phyloP scores from a whole-genome alignment of 129 eudicot genomes.

The Kitagawia praeruptora region DNA sequence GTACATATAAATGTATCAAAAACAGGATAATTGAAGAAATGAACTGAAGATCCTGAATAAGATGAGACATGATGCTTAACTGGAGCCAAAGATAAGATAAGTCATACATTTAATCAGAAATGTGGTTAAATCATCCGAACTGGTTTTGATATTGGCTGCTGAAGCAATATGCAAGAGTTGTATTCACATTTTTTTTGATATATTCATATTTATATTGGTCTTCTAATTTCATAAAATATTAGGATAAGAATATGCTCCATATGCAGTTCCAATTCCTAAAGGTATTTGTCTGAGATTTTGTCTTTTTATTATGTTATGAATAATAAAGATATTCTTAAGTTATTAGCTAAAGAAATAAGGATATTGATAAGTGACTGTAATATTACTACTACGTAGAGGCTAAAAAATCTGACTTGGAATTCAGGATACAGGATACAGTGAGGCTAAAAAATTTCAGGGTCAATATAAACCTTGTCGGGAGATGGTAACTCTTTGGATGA shows the following conservation, averaged over 20 bases:
- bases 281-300: not conserved
- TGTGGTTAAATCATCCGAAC: not conserved
- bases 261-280: not conserved
- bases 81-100: not conserved
- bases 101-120: not conserved
- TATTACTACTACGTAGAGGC: not conserved
- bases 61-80: not conserved
- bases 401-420: not conserved
- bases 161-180: not conserved
- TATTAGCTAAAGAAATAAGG: not conserved
- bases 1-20: not conserved
- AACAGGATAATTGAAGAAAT: not conserved
- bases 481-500: constrained; percentile 46
- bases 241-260: not conserved
- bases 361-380: not conserved
- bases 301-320: not conserved
- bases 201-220: not conserved
- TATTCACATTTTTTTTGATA: not conserved
- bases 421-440: not conserved
- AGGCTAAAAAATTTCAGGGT: not conserved
- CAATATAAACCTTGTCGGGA: constrained; percentile 41
- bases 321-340: not conserved
- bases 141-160: not conserved
- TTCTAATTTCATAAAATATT: not conserved
- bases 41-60: not conserved